These are phyloP conservation scores for Diplocarpon mali DNA, from an alignment of 2,329 filamentous ascomycete genomes.

Conservation along the genomic window DNA sequence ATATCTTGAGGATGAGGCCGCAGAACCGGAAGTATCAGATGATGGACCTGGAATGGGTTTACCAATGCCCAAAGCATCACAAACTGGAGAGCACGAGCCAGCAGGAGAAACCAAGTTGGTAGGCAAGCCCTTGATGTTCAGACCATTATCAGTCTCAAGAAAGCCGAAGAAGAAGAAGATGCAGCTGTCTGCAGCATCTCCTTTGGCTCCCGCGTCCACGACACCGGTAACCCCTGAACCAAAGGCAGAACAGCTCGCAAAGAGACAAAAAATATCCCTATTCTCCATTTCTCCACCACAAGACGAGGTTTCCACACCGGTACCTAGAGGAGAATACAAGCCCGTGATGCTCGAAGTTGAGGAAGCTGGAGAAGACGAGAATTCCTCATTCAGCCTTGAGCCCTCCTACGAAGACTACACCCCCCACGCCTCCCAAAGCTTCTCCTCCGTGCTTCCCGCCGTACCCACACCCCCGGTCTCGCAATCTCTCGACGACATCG, in stretches of 20 bases:
- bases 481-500: conserved; percentile 58
- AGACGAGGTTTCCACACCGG: conserved; percentile 4
- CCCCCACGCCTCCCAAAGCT: conserved; percentile 16
- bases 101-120: conserved; percentile 57
- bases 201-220: conserved; percentile 13
- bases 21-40: conserved; percentile 19
- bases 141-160: conserved; percentile 72
- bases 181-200: conserved; percentile 13
- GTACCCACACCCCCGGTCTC: conserved; percentile 22
- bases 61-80: conserved; percentile 39
- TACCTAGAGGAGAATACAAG: conserved; percentile 33
- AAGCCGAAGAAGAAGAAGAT: conserved; percentile 59
- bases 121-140: conserved; percentile 79
- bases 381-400: conserved; percentile 11
- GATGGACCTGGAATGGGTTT: conserved; percentile 26
- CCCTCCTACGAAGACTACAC: conserved; percentile 25
- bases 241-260: conserved; percentile 22
- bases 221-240: conserved; percentile 18
- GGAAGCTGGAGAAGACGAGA: conserved; percentile 11
- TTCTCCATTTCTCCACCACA: conserved; percentile 50
- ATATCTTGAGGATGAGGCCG: conserved; percentile 19
- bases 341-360: conserved; percentile 39
- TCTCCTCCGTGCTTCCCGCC: conserved; percentile 11
- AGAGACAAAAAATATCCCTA: conserved; percentile 53
- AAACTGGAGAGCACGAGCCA: conserved; percentile 42